A percentile compares a stretch with the other conserved stretches of the same genome.
These are phyloP conservation scores for Fraxinus anomala DNA, from an alignment of 257 asterid species.

Conservation along the genomic window DNA sequence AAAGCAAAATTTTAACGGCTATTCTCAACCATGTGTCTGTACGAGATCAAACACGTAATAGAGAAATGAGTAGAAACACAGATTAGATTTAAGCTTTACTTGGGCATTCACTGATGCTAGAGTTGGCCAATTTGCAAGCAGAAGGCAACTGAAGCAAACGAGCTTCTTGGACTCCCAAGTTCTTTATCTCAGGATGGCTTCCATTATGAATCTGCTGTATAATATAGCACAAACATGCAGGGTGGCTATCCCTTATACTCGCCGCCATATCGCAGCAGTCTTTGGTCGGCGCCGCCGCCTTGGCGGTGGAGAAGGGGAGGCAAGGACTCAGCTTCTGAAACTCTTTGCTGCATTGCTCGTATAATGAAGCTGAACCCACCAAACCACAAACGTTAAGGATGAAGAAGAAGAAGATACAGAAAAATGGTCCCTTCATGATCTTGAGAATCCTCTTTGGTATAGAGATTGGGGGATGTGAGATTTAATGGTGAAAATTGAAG, in stretches of 20 bases:
- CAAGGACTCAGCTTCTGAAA: slow-evolving; percentile 39
- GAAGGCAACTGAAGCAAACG: slow-evolving; percentile 50
- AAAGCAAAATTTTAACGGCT: too few relatives aligned
- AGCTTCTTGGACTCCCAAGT: slow-evolving; percentile 44
- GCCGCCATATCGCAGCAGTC: slow-evolving; percentile 42
- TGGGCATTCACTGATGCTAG: slow-evolving; percentile 42
- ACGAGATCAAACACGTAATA: too few relatives aligned
- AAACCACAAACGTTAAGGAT: background rate
- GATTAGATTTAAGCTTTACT: slow-evolving; percentile 29
- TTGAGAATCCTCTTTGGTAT: background rate
- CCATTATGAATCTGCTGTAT: slow-evolving; percentile 49
- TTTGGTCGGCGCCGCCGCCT: slow-evolving; percentile 36
- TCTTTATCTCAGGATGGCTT: slow-evolving; percentile 34
- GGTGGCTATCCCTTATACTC: slow-evolving; percentile 32
- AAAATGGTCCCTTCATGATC: background rate
- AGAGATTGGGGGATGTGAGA: background rate
- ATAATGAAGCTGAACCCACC: background rate
- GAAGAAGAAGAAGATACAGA: background rate
- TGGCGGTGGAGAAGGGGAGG: slow-evolving; percentile 40
- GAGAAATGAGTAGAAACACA: background rate
- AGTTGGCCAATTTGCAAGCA: slow-evolving; percentile 42
- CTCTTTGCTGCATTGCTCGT: slow-evolving; percentile 27
- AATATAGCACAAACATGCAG: slow-evolving; percentile 44
- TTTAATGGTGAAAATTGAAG: background rate
- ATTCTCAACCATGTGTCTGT: too few relatives aligned